Evolutionary conservation across 2,329 filamentous ascomycete genomes (phyloP).

Genomic region (Tolypocladium amazonense): DNA sequence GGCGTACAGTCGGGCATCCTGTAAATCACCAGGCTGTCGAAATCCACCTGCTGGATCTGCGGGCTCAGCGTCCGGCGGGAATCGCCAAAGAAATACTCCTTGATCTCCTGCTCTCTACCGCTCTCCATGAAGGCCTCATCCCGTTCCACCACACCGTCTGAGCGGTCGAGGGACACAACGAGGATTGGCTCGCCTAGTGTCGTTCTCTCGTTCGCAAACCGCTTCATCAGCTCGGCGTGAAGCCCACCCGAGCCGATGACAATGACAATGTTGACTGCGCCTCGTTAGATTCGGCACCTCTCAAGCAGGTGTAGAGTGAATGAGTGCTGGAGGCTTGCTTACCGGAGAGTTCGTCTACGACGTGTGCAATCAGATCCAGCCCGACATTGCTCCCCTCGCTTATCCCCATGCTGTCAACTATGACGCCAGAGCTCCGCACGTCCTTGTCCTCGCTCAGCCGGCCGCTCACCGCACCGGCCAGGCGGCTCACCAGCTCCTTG

Average conservation of each 20-base stretch:
- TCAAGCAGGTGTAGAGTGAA: neutral
- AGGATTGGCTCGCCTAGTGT: conserved; percentile 56
- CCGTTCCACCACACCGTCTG: conserved; percentile 72
- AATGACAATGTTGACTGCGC: conserved; percentile 68
- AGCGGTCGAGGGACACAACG: conserved; percentile 72
- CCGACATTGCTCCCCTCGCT: conserved; percentile 54
- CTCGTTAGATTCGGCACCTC: conserved; percentile 13
- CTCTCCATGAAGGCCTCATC: conserved; percentile 65
- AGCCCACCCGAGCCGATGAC: conserved; percentile 72
- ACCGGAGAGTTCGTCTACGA: conserved; percentile 48
- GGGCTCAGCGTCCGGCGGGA: conserved; percentile 68
- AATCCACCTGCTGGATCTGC: conserved; percentile 76
- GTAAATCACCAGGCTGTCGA: conserved; percentile 64
- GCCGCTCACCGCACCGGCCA: conserved; percentile 70
- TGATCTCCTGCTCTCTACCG: conserved; percentile 64
- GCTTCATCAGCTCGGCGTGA: conserved; percentile 61
- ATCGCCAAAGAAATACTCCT: conserved; percentile 91
- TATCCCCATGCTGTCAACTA: conserved; percentile 74
- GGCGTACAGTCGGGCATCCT: conserved; percentile 49
- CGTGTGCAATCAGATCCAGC: conserved; percentile 71
- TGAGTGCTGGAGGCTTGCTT: conserved; percentile 1
- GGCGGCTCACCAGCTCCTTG: conserved; percentile 60
- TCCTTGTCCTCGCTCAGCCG: conserved; percentile 66
- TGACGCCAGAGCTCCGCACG: conserved; percentile 63
- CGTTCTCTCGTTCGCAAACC: conserved; percentile 48